Evolutionary conservation across 1,284 basidiomycete species (phyloP).

Genomic region (Sporisorium sorghi): DNA sequence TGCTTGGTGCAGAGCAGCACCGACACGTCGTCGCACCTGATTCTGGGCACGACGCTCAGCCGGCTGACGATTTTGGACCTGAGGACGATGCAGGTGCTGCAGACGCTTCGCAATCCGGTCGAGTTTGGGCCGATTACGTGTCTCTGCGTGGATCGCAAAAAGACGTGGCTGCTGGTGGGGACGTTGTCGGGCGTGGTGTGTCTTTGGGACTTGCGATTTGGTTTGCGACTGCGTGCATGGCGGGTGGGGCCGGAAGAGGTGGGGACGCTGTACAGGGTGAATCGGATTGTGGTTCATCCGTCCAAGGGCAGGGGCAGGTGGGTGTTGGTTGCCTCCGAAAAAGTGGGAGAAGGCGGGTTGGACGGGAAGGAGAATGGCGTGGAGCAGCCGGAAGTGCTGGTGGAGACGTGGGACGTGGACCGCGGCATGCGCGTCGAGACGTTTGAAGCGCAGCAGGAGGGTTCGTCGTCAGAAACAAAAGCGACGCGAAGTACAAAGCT

Average conservation of each 20-base stretch:
- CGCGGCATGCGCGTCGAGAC: slow-evolving; percentile 69
- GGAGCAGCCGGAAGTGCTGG: slow-evolving; percentile 35
- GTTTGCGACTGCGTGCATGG: slow-evolving; percentile 88
- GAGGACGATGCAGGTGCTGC: slow-evolving; percentile 81
- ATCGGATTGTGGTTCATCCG: slow-evolving; percentile 83
- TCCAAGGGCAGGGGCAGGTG: slow-evolving; percentile 81
- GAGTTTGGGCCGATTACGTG: slow-evolving; percentile 87
- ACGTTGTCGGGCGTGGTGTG: slow-evolving; percentile 84
- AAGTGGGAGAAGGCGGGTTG: slow-evolving; percentile 2
- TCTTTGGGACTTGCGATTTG: slow-evolving; percentile 94
- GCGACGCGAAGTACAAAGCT: slow-evolving; percentile 19
- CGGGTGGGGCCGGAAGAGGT: slow-evolving; percentile 72
- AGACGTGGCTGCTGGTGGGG: slow-evolving; percentile 87
- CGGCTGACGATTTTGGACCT: slow-evolving; percentile 84
- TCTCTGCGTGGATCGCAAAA: slow-evolving; percentile 79
- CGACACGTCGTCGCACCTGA: slow-evolving; percentile 71
- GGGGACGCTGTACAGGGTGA: slow-evolving; percentile 71
- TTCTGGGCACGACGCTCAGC: slow-evolving; percentile 86
- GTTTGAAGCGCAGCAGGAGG: slow-evolving; percentile 41
- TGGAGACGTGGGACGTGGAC: slow-evolving; percentile 67
- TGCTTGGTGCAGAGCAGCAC: slow-evolving; percentile 54
- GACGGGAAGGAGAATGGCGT: slow-evolving; percentile 2
- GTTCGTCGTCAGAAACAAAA: not conserved
- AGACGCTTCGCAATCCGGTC: slow-evolving; percentile 83
- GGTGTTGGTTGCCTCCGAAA: slow-evolving; percentile 84